Evolutionary conservation across 2,329 filamentous ascomycete genomes (phyloP).

Genomic region (Scleromitrula shiraiana): DNA sequence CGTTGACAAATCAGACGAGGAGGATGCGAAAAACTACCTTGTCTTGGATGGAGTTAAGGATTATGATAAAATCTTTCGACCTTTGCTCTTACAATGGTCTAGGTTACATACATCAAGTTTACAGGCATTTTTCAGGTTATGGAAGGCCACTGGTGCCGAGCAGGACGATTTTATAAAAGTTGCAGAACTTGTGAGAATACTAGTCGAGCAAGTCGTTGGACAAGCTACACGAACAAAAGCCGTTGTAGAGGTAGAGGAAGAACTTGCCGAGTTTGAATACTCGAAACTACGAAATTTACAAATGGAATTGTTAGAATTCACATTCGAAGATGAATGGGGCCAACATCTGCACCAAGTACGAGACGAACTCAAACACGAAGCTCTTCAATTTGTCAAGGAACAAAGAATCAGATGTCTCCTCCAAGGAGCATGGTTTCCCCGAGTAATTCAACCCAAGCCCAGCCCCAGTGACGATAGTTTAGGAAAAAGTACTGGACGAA

Average conservation of each 20-base stretch:
- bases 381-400: slow-evolving; percentile 93
- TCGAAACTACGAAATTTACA: slow-evolving; percentile 72
- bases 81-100: slow-evolving; percentile 87
- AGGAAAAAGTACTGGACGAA: slow-evolving; percentile 11
- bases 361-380: slow-evolving; percentile 83
- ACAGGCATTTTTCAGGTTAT: slow-evolving; percentile 81
- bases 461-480: slow-evolving; percentile 32
- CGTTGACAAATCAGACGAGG: slow-evolving; percentile 73
- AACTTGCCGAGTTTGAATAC: slow-evolving; percentile 77
- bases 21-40: slow-evolving; percentile 70
- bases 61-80: slow-evolving; percentile 79
- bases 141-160: slow-evolving; percentile 83
- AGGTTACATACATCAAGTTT: slow-evolving; percentile 78
- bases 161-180: slow-evolving; percentile 90
- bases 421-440: slow-evolving; percentile 77
- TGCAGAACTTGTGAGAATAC: slow-evolving; percentile 79
- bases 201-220: slow-evolving; percentile 84
- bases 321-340: slow-evolving; percentile 93
- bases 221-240: slow-evolving; percentile 75
- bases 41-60: slow-evolving; percentile 66
- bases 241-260: slow-evolving; percentile 80
- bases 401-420: slow-evolving; percentile 87
- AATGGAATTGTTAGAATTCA: slow-evolving; percentile 84
- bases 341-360: slow-evolving; percentile 83
- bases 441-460: slow-evolving; percentile 37